Conservation (phyloP, 139 green algal genomes). For the Micractinium conductrix region DNA sequence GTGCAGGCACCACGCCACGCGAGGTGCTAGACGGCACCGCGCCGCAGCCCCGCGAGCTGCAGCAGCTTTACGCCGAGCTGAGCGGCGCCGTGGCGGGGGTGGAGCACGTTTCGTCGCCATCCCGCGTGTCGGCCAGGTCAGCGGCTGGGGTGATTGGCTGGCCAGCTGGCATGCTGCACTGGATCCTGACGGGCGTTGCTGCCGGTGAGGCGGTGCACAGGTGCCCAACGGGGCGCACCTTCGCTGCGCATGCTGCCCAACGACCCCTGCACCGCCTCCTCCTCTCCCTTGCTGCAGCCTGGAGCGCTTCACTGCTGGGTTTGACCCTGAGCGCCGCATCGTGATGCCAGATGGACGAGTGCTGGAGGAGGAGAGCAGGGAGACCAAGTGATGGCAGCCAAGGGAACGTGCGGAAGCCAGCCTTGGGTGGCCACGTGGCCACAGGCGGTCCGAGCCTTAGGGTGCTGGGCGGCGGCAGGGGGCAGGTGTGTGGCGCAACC, state of each 20-base stretch:
- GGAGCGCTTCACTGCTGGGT: conserved; percentile 15
- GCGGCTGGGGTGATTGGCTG: no score
- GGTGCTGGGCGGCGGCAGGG: no score
- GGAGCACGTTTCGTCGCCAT: background rate
- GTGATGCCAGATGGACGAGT: conserved; percentile 13
- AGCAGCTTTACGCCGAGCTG: conserved; percentile 4
- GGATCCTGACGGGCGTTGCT: no score
- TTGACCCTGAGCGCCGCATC: conserved; percentile 19
- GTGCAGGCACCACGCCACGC: conserved; percentile 2
- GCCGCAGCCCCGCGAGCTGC: conserved; percentile 13
- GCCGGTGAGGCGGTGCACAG: no score
- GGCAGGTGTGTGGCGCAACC: background rate
- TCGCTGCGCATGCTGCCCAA: no score
- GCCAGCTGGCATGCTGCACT: no score
- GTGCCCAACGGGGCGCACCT: no score
- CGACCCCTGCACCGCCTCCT: no score
- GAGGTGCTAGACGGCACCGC: conserved; percentile 3
- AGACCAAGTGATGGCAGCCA: conserved; percentile 2
- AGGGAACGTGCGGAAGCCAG: background rate
- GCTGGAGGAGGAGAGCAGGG: background rate
- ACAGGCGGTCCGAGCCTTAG: no score
- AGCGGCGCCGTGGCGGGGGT: background rate
- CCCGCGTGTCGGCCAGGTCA: background rate
- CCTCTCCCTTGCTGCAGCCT: no score
- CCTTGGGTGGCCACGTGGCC: background rate